These are phyloP conservation scores for Pholiota conissans DNA, from an alignment of 768 basidiomycete species.

Conservation along the genomic window DNA sequence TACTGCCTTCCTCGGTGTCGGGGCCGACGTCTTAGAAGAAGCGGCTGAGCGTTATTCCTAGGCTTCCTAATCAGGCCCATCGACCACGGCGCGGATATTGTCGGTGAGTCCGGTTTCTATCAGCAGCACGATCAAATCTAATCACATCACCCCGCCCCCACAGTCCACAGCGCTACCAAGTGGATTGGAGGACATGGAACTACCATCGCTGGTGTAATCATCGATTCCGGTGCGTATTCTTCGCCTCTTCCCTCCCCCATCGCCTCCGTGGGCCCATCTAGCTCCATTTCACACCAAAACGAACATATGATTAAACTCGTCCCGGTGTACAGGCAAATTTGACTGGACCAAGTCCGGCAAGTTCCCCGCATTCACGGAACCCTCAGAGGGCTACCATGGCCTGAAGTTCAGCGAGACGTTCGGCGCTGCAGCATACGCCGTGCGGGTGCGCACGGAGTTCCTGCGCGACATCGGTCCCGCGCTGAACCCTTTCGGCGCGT, in stretches of 20 bases:
- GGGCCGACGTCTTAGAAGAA: neutral
- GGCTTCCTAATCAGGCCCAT: constrained; percentile 71
- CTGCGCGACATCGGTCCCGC: constrained; percentile 68
- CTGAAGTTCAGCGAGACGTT: constrained; percentile 67
- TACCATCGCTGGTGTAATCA: constrained; percentile 73
- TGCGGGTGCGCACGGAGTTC: constrained; percentile 62
- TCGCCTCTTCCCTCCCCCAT: too few relatives aligned
- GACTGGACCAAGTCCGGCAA: constrained; percentile 68
- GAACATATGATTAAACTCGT: too few relatives aligned
- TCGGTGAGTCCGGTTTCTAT: constrained; percentile 41
- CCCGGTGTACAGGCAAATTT: constrained; percentile 51
- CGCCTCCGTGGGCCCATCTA: too few relatives aligned
- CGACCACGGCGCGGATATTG: constrained; percentile 74
- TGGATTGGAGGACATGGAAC: constrained; percentile 87
- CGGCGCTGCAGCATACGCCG: constrained; percentile 60
- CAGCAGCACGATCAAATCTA: neutral
- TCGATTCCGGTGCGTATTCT: constrained; percentile 57
- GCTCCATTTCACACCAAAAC: too few relatives aligned
- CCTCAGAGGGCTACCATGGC: constrained; percentile 77
- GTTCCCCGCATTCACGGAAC: constrained; percentile 75
- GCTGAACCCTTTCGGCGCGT: constrained; percentile 72
- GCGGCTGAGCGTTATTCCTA: constrained; percentile 5
- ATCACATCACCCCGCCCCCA: neutral
- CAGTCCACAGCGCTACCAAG: constrained; percentile 78
- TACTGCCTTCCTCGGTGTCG: constrained; percentile 13